These are phyloP conservation scores for Castanea sativa DNA, from an alignment of 306 rosid species.

Conservation along the genomic window DNA sequence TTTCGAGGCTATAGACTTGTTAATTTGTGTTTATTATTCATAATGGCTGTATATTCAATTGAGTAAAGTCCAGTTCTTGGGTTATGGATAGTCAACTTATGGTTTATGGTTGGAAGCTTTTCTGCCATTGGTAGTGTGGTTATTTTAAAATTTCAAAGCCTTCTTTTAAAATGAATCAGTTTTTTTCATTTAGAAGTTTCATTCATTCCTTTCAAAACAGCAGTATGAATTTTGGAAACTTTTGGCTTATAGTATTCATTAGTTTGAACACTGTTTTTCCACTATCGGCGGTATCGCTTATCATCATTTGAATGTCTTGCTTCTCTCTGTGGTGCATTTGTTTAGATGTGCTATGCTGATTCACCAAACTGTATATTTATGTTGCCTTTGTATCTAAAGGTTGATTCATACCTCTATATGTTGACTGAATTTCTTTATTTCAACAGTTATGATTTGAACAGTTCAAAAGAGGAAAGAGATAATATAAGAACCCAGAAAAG, in stretches of 20 bases:
- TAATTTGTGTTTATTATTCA: neutral
- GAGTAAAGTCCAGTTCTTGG: neutral
- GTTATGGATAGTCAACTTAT: neutral
- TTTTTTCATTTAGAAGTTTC: neutral
- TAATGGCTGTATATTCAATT: neutral
- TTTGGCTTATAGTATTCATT: neutral
- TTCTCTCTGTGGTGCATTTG: neutral
- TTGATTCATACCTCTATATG: constrained; percentile 8
- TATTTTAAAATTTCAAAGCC: neutral
- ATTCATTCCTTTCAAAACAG: neutral
- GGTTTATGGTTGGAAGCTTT: neutral
- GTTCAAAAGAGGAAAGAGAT: constrained; percentile 84
- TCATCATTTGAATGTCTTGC: neutral
- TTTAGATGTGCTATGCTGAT: neutral
- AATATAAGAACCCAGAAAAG: constrained; percentile 61
- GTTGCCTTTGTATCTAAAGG: neutral
- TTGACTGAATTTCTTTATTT: constrained; percentile 32
- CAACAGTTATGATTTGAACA: constrained; percentile 82
- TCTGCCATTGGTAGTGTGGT: neutral
- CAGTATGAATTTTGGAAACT: neutral
- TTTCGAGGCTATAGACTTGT: neutral
- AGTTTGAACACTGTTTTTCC: neutral
- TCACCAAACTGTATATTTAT: neutral
- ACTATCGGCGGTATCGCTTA: neutral
- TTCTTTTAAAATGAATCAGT: neutral